Base-by-base conservation (phyloP, 495 filamentous ascomycete genomes). In the Trichoderma reesei region DNA sequence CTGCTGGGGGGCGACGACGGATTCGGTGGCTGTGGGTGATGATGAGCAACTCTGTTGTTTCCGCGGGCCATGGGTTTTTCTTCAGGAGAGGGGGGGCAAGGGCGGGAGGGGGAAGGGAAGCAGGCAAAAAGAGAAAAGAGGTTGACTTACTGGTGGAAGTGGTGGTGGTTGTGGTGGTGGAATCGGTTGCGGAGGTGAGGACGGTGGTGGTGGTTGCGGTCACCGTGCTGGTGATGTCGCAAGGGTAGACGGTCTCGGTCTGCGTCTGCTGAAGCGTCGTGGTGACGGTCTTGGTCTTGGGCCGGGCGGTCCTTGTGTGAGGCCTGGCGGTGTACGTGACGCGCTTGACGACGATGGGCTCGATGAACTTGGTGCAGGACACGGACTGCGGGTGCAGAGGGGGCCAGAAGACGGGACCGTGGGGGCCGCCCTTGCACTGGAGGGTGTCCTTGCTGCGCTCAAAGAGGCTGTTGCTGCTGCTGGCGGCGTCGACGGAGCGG, bases 321-420 rank as follows among this genome's bases (percentile, higher is more conserved):
- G 51, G 20, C 51, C 34, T 56, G 51, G 51, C 51, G 51, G 51
- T 56, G 11, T 11, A 33, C 0, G 51, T 56, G 26, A 33, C 51
- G 8, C 51, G 51, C 51, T 56, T 34, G 26, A 34, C 5, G 26
- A 33, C 7, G 26, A 56, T n/a, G 51, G 51, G 51, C 51, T 56
- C 51, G 26, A 56, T 4, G 26, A 56, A 4, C 51, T 56, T 56
- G 26, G 11, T 31, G 11, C 51, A 56, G 9, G 51, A 13, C 26
- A 56, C 51, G 51, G 51, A 56, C 51, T 56, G 51, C 13, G 51
- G 51, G 51, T 56, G 26, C 51, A 56, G 51, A 13, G 51, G 51
- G 34, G 51, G 51, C 8, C 34, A 56, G 31, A 56, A 56, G 26
- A 10, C 2, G 9, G 20, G 51, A 14, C 51, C 51, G 11, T 26